Conservation (phyloP, 1,284 basidiomycete species). For the Pyrrhoderma lamaoense region DNA sequence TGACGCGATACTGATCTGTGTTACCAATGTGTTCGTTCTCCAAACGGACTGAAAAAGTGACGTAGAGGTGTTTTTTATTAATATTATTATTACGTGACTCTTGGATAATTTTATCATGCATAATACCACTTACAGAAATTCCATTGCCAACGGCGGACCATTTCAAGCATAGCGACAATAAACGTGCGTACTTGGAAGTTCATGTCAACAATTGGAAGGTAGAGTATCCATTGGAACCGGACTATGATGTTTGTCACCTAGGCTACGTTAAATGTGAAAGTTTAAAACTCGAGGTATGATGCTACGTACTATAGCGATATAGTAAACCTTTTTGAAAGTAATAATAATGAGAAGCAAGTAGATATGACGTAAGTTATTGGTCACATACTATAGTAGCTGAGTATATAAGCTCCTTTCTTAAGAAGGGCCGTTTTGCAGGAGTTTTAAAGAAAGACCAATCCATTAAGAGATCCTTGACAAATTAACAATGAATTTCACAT, state of each 20-base stretch:
- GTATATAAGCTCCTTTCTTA: conserved; percentile 75
- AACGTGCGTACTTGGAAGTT: conserved; percentile 56
- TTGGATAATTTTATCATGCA: background rate
- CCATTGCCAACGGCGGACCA: conserved; percentile 83
- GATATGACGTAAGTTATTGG: background rate
- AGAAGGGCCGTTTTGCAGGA: conserved; percentile 50
- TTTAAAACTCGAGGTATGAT: background rate
- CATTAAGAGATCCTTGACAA: conserved; percentile 60
- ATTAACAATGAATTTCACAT: background rate
- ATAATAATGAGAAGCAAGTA: conserved; percentile 6
- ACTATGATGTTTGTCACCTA: conserved; percentile 68
- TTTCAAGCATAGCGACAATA: conserved; percentile 67
- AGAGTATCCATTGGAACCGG: conserved; percentile 79
- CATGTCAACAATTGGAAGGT: conserved; percentile 52
- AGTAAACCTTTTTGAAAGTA: conserved; percentile 49
- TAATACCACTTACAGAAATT: conserved; percentile 67
- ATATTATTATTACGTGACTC: background rate
- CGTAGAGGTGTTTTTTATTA: conserved; percentile 7
- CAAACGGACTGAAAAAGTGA: conserved; percentile 50
- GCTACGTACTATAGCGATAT: conserved; percentile 55
- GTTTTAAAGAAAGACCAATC: conserved; percentile 76
- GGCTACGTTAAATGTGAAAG: background rate
- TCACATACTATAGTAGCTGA: conserved; percentile 51
- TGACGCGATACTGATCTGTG: conserved; percentile 79
- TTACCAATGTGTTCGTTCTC: conserved; percentile 87